Evolutionary conservation across 2,329 filamentous ascomycete species (phyloP).

Genomic region (Chaetomiaceae sp.): DNA sequence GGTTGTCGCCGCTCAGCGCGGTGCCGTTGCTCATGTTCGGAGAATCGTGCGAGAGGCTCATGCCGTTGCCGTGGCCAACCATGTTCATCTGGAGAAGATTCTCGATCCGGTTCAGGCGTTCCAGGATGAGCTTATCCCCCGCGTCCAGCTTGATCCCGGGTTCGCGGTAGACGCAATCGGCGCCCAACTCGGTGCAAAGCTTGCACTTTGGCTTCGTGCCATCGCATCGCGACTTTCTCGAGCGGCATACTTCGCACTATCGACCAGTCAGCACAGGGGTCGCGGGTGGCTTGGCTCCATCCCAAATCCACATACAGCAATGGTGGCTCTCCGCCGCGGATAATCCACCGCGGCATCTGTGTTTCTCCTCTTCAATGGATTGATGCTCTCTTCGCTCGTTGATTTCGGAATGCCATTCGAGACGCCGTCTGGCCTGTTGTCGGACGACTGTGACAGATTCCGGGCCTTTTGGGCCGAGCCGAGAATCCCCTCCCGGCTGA

Average conservation of each 20-base stretch:
- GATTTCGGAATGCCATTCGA: constrained; percentile 43
- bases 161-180: constrained; percentile 79
- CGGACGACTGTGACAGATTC: constrained; percentile 52
- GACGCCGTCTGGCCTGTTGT: constrained; percentile 40
- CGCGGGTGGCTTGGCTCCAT: not conserved
- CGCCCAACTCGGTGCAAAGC: constrained; percentile 74
- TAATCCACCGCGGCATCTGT: constrained; percentile 60
- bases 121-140: constrained; percentile 79
- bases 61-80: constrained; percentile 45
- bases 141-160: constrained; percentile 83
- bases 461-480: constrained; percentile 49
- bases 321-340: constrained; percentile 59
- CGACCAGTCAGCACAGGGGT: constrained; percentile 16
- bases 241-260: constrained; percentile 76
- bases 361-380: constrained; percentile 57
- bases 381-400: constrained; percentile 49
- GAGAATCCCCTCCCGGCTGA: constrained; percentile 52
- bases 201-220: constrained; percentile 78
- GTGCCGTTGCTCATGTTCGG: constrained; percentile 62
- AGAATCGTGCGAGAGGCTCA: constrained; percentile 56
- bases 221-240: constrained; percentile 74
- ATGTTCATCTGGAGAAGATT: constrained; percentile 69
- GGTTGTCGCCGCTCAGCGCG: constrained; percentile 53
- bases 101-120: constrained; percentile 73
- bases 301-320: constrained; percentile 49